phyloP scores from a whole-genome alignment of 352 stramenopile species.

The Globisporangium irregulare region DNA sequence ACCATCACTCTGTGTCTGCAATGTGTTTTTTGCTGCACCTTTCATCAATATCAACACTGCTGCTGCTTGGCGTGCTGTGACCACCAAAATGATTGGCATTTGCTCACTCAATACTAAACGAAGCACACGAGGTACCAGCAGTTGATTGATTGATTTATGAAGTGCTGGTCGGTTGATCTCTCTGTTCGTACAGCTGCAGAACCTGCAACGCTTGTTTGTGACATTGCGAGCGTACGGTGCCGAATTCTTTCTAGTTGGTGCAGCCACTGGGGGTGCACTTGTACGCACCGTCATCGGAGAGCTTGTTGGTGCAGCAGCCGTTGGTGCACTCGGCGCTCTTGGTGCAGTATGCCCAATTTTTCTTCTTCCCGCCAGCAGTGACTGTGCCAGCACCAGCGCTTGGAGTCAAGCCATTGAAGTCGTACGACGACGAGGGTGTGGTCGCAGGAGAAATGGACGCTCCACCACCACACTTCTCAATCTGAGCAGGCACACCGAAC shows the following conservation, averaged over 20 bases:
- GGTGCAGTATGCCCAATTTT: constrained; percentile 14
- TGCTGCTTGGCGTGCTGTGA: no score
- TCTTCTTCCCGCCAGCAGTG: constrained; percentile 1
- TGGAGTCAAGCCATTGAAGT: constrained; percentile 2
- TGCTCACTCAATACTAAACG: no score
- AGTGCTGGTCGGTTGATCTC: no score
- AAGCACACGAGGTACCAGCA: no score
- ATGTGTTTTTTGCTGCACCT: no score
- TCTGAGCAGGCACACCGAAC: constrained; percentile 33
- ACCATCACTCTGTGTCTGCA: neutral
- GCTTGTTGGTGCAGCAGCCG: constrained; percentile 19
- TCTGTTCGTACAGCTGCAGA: no score
- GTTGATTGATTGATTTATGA: no score
- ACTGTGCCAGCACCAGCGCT: neutral
- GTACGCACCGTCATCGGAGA: constrained; percentile 22
- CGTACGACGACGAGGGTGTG: neutral
- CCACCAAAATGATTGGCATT: no score
- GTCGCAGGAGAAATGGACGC: neutral
- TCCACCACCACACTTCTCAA: no score
- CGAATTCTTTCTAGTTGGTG: neutral
- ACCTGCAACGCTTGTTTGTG: no score
- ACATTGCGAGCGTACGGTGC: no score
- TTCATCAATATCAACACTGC: no score
- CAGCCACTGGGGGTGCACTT: constrained; percentile 22
- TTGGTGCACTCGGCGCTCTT: constrained; percentile 8